Evolutionary conservation across 2,329 filamentous ascomycete genomes (phyloP).

Genomic region (Alternaria dauci): DNA sequence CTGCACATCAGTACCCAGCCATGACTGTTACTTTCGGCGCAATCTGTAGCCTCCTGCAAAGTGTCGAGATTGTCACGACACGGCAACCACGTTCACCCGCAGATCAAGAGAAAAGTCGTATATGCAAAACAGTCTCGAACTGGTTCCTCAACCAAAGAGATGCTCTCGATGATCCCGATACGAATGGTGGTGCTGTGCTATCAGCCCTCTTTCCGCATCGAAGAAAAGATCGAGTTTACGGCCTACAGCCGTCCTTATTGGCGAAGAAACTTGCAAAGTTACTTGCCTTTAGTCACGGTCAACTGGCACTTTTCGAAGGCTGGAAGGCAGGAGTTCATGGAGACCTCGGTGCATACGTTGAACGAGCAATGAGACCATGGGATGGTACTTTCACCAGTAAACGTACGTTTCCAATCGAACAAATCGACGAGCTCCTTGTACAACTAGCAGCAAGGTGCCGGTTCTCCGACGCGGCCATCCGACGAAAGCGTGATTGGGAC

Average conservation of each 20-base stretch:
- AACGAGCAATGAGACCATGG: constrained; percentile 68
- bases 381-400: constrained; percentile 54
- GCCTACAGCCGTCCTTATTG: constrained; percentile 68
- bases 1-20: neutral
- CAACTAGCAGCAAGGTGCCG: constrained; percentile 71
- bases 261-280: constrained; percentile 72
- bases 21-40: constrained; percentile 75
- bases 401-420: constrained; percentile 67
- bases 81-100: constrained; percentile 53
- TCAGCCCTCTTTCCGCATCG: constrained; percentile 79
- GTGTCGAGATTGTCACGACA: constrained; percentile 63
- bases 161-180: constrained; percentile 65
- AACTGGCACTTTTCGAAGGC: constrained; percentile 67
- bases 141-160: constrained; percentile 76
- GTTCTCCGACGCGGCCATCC: constrained; percentile 71
- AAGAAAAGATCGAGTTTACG: constrained; percentile 80
- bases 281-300: constrained; percentile 69
- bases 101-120: constrained; percentile 35
- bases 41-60: constrained; percentile 77
- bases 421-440: constrained; percentile 74
- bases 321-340: constrained; percentile 67
- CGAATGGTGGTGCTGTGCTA: constrained; percentile 70
- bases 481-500: constrained; percentile 28
- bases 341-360: constrained; percentile 77
- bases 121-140: constrained; percentile 56